Percentiles rank a stretch among this genome's conserved stretches.
These are phyloP conservation scores for Sordariomycetes sp. DNA, from an alignment of 2,329 filamentous ascomycete species.

Conservation along the genomic window DNA sequence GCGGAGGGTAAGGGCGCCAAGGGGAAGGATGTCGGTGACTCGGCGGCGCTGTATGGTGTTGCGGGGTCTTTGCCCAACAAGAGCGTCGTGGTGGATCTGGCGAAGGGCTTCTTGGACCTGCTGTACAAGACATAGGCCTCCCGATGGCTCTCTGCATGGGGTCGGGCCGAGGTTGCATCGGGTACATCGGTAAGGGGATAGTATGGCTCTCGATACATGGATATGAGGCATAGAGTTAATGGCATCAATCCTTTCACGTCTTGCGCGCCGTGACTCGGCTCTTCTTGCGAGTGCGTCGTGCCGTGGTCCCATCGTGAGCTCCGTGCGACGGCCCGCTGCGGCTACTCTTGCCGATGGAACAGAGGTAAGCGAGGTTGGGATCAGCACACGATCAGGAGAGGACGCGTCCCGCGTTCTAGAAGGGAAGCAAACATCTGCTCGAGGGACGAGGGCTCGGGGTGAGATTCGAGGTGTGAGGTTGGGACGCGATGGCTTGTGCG, in stretches of 20 bases:
- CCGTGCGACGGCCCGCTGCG: not conserved
- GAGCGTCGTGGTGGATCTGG: conserved; percentile 83
- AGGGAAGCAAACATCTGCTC: not conserved
- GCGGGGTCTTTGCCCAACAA: conserved; percentile 93
- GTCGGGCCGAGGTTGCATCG: not conserved
- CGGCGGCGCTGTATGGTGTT: conserved; percentile 86
- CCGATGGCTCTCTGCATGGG: conserved; percentile 8
- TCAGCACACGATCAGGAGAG: not conserved
- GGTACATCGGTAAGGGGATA: not conserved
- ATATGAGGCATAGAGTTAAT: not conserved
- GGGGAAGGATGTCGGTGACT: conserved; percentile 59
- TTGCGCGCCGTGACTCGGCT: no score
- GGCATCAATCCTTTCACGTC: not conserved
- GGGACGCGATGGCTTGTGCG: not conserved
- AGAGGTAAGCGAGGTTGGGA: not conserved
- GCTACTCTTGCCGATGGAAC: not conserved
- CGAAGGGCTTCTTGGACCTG: conserved; percentile 83
- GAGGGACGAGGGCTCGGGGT: not conserved
- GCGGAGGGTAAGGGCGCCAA: conserved; percentile 57
- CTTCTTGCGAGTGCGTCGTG: not conserved
- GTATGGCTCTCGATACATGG: not conserved
- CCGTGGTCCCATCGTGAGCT: not conserved
- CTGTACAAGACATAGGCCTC: conserved; percentile 71
- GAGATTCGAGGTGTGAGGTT: not conserved
- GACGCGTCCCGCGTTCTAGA: not conserved